These are phyloP conservation scores for Verticillium albo-atrum DNA, from an alignment of 2,329 filamentous ascomycete species.

Conservation along the genomic window DNA sequence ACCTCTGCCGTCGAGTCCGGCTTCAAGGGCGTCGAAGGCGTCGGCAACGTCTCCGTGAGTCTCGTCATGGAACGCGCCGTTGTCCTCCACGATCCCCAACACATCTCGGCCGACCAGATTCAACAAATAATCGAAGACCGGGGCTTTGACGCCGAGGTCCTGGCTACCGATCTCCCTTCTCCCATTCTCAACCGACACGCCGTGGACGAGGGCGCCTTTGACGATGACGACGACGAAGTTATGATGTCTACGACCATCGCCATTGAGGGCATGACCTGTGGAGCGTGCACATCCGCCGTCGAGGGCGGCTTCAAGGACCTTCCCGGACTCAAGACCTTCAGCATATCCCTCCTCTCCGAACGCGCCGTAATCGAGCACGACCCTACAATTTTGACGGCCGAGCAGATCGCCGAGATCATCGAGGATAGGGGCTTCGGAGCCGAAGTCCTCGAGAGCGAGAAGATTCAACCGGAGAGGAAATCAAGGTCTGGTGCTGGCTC, in stretches of 20 bases:
- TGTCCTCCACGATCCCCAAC: slow-evolving; percentile 76
- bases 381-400: slow-evolving; percentile 44
- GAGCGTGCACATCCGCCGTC: slow-evolving; percentile 81
- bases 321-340: slow-evolving; percentile 69
- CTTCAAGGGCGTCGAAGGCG: slow-evolving; percentile 76
- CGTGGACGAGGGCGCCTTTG: slow-evolving; percentile 25
- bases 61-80: slow-evolving; percentile 96
- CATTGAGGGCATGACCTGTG: slow-evolving; percentile 87
- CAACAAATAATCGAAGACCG: slow-evolving; percentile 86
- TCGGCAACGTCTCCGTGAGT: slow-evolving; percentile 84
- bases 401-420: slow-evolving; percentile 54
- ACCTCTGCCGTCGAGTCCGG: slow-evolving; percentile 92
- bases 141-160: slow-evolving; percentile 85
- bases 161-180: slow-evolving; percentile 71
- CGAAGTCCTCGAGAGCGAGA: slow-evolving; percentile 58
- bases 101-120: slow-evolving; percentile 70
- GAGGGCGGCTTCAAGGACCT: slow-evolving; percentile 76
- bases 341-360: slow-evolving; percentile 79
- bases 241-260: slow-evolving; percentile 69
- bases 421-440: slow-evolving; percentile 78
- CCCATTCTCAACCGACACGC: slow-evolving; percentile 35
- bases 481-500: slow-evolving; percentile 20
- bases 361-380: slow-evolving; percentile 84
- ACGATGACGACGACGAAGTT: slow-evolving; percentile 31
- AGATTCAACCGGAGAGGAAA: slow-evolving; percentile 22